These are phyloP conservation scores for Fermentozyma sake DNA, from an alignment of 1,139 yeast species.

Conservation along the genomic window DNA sequence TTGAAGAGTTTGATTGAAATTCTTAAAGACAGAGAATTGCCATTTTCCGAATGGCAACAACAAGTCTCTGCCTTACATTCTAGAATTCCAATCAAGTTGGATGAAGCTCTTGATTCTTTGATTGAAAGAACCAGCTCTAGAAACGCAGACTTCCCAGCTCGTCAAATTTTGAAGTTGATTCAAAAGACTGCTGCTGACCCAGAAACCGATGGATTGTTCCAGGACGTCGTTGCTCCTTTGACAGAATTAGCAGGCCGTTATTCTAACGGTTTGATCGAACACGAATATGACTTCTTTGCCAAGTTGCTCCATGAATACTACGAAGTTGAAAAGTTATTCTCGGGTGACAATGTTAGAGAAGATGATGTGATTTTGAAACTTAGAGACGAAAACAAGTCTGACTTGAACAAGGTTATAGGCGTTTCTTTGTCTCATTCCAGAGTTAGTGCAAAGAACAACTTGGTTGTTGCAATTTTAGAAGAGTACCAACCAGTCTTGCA, in stretches of 20 bases:
- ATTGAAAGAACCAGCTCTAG: slow-evolving; percentile 67
- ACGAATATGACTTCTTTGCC: slow-evolving; percentile 76
- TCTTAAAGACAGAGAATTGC: slow-evolving; percentile 75
- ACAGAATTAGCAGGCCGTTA: slow-evolving; percentile 66
- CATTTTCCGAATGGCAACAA: slow-evolving; percentile 87
- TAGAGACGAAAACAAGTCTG: slow-evolving; percentile 82
- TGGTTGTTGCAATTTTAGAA: slow-evolving; percentile 78
- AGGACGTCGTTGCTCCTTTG: slow-evolving; percentile 67
- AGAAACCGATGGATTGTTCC: slow-evolving; percentile 46
- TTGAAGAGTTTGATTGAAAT: slow-evolving; percentile 67
- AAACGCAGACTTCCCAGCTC: slow-evolving; percentile 88
- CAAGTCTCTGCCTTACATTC: slow-evolving; percentile 89
- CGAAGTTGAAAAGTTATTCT: slow-evolving; percentile 71
- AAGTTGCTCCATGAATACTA: slow-evolving; percentile 66
- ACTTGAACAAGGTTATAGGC: slow-evolving; percentile 66
- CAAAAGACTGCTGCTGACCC: slow-evolving; percentile 52
- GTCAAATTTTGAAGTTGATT: slow-evolving; percentile 62
- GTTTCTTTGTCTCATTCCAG: slow-evolving; percentile 86
- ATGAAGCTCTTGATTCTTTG: slow-evolving; percentile 57
- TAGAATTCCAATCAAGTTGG: slow-evolving; percentile 76
- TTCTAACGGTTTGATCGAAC: slow-evolving; percentile 71
- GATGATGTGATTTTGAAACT: slow-evolving; percentile 82
- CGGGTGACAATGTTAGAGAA: slow-evolving; percentile 70
- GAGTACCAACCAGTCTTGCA: slow-evolving; percentile 76
- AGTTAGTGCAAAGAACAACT: slow-evolving; percentile 88